Evolutionary conservation across 2,329 filamentous ascomycete genomes (phyloP).

Genomic region (Monosporascus cannonballus): DNA sequence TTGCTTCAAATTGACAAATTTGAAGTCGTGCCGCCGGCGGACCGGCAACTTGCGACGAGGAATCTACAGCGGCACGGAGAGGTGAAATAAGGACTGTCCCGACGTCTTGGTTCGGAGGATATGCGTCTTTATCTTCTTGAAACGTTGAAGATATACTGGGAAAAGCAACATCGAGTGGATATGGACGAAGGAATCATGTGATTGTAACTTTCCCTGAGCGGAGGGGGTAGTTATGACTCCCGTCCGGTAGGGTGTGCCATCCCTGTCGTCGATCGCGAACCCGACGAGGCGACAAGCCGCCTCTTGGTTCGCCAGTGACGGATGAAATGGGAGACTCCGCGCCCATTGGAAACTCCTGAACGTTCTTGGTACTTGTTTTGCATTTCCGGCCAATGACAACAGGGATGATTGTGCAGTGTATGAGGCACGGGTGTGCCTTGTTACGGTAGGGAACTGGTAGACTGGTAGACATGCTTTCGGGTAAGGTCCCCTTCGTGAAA

Average conservation of each 20-base stretch:
- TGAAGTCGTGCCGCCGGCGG: not conserved
- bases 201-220: not conserved
- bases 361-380: not conserved
- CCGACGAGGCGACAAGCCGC: not conserved
- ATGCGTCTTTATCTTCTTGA: not conserved
- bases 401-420: not conserved
- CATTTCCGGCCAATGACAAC: not conserved
- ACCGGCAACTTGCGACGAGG: not conserved
- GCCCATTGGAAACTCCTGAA: not conserved
- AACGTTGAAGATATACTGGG: not conserved
- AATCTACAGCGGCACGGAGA: not conserved
- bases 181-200: not conserved
- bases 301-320: not conserved
- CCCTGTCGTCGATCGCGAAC: not conserved
- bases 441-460: not conserved
- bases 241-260: not conserved
- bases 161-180: not conserved
- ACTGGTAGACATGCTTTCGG: not conserved
- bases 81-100: not conserved
- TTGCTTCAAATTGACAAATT: conserved; percentile 2
- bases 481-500: not conserved
- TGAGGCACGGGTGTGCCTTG: not conserved
- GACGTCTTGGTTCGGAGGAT: not conserved
- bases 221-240: not conserved
- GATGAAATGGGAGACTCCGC: not conserved